Percentiles rank a stretch among this genome's conserved stretches.
These are phyloP conservation scores for Trypanosoma cruzi DNA, from an alignment of 208 protist genomes.

Conservation along the genomic window DNA sequence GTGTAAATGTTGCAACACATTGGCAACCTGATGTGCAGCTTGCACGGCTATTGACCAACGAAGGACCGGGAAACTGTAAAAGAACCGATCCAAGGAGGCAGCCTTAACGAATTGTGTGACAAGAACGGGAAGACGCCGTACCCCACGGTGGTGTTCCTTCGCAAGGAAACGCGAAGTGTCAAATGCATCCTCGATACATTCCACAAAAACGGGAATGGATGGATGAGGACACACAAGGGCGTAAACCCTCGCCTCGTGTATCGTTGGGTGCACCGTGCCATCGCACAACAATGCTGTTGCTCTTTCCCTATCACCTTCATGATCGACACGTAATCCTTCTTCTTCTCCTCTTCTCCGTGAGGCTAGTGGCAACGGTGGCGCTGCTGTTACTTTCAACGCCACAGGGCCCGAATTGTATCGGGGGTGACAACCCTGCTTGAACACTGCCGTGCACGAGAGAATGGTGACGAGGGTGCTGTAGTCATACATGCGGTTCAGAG, in stretches of 20 bases:
- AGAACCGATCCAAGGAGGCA: slow-evolving; percentile 30
- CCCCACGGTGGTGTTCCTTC: not conserved
- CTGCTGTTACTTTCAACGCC: slow-evolving; percentile 27
- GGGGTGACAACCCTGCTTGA: slow-evolving; percentile 16
- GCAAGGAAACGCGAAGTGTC: slow-evolving; percentile 23
- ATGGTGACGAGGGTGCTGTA: slow-evolving; percentile 12
- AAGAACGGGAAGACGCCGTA: slow-evolving; percentile 23
- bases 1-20: slow-evolving; percentile 30
- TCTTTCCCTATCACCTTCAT: not conserved
- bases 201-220: slow-evolving; percentile 35
- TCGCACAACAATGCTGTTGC: not conserved
- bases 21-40: slow-evolving; percentile 17
- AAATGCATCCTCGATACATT: slow-evolving; percentile 30
- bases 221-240: slow-evolving; percentile 25
- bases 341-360: not conserved
- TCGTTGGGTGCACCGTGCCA: not conserved
- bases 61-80: slow-evolving; percentile 32
- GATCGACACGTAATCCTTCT: not conserved
- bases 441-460: slow-evolving; percentile 18
- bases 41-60: slow-evolving; percentile 28
- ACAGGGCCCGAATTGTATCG: slow-evolving; percentile 26
- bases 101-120: slow-evolving; percentile 42
- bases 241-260: slow-evolving; percentile 26
- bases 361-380: not conserved
- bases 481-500: slow-evolving; percentile 4